Evolutionary conservation across 768 basidiomycete genomes (phyloP).

Genomic region (Agaricus blazei): DNA sequence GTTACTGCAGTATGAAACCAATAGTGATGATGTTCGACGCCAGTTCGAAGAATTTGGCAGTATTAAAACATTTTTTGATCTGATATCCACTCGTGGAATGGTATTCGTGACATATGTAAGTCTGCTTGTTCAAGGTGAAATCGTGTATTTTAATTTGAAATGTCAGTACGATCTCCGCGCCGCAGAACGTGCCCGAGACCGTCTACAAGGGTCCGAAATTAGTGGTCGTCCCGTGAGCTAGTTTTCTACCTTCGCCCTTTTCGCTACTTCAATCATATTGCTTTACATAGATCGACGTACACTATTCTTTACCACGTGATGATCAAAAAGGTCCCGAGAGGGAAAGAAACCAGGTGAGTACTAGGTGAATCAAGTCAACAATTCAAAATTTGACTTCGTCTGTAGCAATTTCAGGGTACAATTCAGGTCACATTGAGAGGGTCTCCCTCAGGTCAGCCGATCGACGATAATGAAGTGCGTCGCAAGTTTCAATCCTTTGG

Average conservation of each 20-base stretch:
- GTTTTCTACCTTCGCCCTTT: background rate
- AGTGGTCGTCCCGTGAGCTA: conserved; percentile 80
- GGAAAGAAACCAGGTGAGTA: conserved; percentile 79
- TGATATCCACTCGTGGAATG: conserved; percentile 95
- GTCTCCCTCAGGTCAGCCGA: conserved; percentile 59
- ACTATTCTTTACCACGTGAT: conserved; percentile 92
- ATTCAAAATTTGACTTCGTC: background rate
- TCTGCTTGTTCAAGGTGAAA: conserved; percentile 13
- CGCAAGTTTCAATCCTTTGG: conserved; percentile 87
- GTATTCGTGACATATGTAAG: conserved; percentile 98
- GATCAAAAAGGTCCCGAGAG: conserved; percentile 66
- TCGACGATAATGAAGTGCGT: conserved; percentile 83
- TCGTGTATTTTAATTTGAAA: conserved; percentile 13
- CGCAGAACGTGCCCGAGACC: conserved; percentile 87
- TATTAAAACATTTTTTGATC: conserved; percentile 96
- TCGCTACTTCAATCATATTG: conserved; percentile 7
- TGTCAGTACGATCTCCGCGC: conserved; percentile 85
- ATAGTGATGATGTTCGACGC: conserved; percentile 76
- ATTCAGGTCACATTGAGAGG: conserved; percentile 74
- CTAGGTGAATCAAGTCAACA: background rate
- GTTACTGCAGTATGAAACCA: conserved; percentile 73
- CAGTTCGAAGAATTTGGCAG: conserved; percentile 93
- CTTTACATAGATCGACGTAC: conserved; percentile 84
- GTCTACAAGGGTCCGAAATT: conserved; percentile 85
- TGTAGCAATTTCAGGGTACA: conserved; percentile 76